Evolutionary conservation across 768 basidiomycete genomes (phyloP).

Genomic region (Russula sp.): DNA sequence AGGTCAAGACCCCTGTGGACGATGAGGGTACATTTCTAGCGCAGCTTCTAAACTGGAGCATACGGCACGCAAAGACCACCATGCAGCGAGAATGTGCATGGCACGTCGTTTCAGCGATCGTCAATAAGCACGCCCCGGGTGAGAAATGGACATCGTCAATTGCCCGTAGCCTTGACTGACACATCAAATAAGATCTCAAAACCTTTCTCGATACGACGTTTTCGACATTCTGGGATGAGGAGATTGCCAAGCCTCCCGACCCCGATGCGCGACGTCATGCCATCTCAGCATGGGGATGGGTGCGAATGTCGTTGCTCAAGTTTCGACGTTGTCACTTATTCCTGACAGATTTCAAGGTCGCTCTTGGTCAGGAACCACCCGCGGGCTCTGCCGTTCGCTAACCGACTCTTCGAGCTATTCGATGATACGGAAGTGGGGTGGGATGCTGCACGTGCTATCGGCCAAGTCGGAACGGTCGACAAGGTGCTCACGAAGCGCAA

Average conservation of each 20-base stretch:
- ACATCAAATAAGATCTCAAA: constrained; percentile 38
- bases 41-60: constrained; percentile 53
- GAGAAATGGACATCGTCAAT: constrained; percentile 18
- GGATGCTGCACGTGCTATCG: constrained; percentile 73
- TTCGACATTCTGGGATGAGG: constrained; percentile 43
- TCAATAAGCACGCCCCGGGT: constrained; percentile 79
- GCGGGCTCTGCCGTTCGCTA: constrained; percentile 47
- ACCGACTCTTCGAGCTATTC: constrained; percentile 65
- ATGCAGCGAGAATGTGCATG: constrained; percentile 51
- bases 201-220: constrained; percentile 41
- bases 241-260: constrained; percentile 36
- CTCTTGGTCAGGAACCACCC: constrained; percentile 71
- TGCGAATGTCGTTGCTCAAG: constrained; percentile 31
- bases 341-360: constrained; percentile 64
- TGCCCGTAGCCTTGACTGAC: background rate
- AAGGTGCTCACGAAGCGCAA: constrained; percentile 68
- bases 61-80: constrained; percentile 41
- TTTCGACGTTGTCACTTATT: background rate
- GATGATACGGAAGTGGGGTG: constrained; percentile 56
- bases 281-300: constrained; percentile 65
- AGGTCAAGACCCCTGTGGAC: constrained; percentile 51
- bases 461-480: constrained; percentile 57
- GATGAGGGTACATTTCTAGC: constrained; percentile 48
- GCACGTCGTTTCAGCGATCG: constrained; percentile 55
- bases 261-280: constrained; percentile 42